These are phyloP conservation scores for Trypanosoma caninum DNA, from an alignment of 208 protist genomes.

Conservation along the genomic window DNA sequence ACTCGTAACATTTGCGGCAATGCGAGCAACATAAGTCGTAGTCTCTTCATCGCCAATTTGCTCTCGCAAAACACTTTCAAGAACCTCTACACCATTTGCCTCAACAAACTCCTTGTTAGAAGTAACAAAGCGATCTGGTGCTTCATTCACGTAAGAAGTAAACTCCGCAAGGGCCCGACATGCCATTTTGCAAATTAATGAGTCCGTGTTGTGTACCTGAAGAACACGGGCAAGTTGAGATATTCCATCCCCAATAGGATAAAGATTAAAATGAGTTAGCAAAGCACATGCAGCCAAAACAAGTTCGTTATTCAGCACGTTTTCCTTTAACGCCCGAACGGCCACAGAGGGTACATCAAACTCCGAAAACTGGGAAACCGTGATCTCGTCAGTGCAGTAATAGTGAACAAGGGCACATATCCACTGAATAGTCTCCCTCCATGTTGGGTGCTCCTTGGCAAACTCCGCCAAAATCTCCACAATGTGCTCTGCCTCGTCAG, in stretches of 20 bases:
- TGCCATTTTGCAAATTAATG: conserved; percentile 42
- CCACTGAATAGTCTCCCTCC: conserved; percentile 74
- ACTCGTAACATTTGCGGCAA: conserved; percentile 76
- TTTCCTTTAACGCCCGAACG: conserved; percentile 54
- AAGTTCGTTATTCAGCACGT: conserved; percentile 41
- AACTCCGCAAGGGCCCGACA: conserved; percentile 80
- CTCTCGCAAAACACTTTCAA: conserved; percentile 67
- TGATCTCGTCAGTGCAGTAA: conserved; percentile 90
- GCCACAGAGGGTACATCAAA: conserved; percentile 75
- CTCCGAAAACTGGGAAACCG: conserved; percentile 81
- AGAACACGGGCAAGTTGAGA: conserved; percentile 68
- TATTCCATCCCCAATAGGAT: conserved; percentile 80
- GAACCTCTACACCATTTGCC: conserved; percentile 54
- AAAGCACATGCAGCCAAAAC: conserved; percentile 60
- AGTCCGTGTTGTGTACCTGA: conserved; percentile 44
- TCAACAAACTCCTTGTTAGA: conserved; percentile 69
- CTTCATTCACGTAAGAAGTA: conserved; percentile 78
- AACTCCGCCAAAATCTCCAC: conserved; percentile 59
- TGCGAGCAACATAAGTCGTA: conserved; percentile 57
- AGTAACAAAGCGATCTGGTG: conserved; percentile 63
- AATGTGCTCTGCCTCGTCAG: conserved; percentile 74
- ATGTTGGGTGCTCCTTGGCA: conserved; percentile 59
- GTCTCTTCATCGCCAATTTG: conserved; percentile 73
- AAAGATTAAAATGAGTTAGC: conserved; percentile 86
- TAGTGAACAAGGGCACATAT: conserved; percentile 84